Evolutionary conservation across 495 filamentous ascomycete species (phyloP).

Genomic region (Talaromyces nanjingensis): DNA sequence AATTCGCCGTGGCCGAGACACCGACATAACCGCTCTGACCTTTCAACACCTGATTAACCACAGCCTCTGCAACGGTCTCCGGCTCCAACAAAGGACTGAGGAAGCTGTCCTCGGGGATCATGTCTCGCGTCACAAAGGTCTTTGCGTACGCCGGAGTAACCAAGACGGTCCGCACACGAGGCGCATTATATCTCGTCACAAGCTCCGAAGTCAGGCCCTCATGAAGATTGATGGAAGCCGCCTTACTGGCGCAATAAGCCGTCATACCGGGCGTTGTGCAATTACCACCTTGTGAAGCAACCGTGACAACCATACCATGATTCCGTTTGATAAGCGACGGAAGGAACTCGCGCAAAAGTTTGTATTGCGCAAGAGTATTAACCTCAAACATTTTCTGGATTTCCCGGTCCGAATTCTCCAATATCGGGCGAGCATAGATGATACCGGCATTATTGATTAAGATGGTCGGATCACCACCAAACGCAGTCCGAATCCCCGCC

Average conservation of each 20-base stretch:
- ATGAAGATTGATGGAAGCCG: constrained; percentile 60
- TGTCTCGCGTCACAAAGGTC: constrained; percentile 53
- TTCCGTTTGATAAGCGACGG: constrained; percentile 54
- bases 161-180: constrained; percentile 55
- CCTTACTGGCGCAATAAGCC: constrained; percentile 62
- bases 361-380: constrained; percentile 65
- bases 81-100: constrained; percentile 49
- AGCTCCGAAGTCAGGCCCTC: constrained; percentile 62
- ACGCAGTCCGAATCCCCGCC: constrained; percentile 38
- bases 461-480: constrained; percentile 56
- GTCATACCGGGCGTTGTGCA: constrained; percentile 56
- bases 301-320: constrained; percentile 70
- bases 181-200: constrained; percentile 52
- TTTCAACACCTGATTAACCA: constrained; percentile 50
- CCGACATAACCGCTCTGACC: constrained; percentile 54
- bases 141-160: constrained; percentile 59
- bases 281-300: constrained; percentile 58
- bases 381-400: constrained; percentile 63
- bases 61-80: constrained; percentile 58
- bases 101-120: constrained; percentile 48
- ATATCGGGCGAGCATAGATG: constrained; percentile 52
- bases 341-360: constrained; percentile 57
- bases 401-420: constrained; percentile 46
- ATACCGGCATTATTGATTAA: constrained; percentile 74
- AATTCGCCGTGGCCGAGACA: constrained; percentile 32